Base-by-base conservation (phyloP, 176 grass and related monocot species). In the Triticum aestivum region DNA sequence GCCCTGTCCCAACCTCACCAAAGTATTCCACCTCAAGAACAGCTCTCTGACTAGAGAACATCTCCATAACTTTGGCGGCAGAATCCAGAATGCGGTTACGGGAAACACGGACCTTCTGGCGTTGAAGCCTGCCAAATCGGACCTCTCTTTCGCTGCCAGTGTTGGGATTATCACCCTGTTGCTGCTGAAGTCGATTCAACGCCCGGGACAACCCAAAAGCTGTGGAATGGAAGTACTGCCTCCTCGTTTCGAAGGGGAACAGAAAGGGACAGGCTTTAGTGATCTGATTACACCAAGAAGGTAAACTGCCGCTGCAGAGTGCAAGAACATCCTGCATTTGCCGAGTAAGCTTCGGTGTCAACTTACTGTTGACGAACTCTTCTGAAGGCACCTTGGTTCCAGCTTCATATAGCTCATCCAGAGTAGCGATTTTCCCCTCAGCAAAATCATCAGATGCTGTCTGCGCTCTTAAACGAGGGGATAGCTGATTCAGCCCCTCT, bases 291-390 rank as follows among this genome's bases (percentile, higher is more conserved):
- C 95, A 98, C 95, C 95, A 98, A 69, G 87, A 87, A 65, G 95
- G 95, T 33, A 98, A 81, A 79, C 93, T 93, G 44, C 93, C 93
- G 47, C 93, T 95, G 68, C 93, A 98, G 4, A 98, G 92, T 29
- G 93, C 95, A 24, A 98, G 89, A 65, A 88, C 91, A 67, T 98
- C 95, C 84, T 95, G 95, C 84, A 98, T 93, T 77, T 98, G 95
- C 62, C 93, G 86, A 41, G 89, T 83, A 42, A 98, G 82, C 80
- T 98, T 98, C 14, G 93, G 93, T 0, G 95, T 98, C 84, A 98
- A 81, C 83, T 98, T 98, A 66, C 71, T 92, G 83, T 92, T 98
- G 51, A 95, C 89, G 79, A 98, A 98, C 74, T 92, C 95, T 84
- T 98, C 91, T 0, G 87, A 82, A 66, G 86, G 88, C 20, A 98